phyloP scores from a whole-genome alignment of 2,329 filamentous ascomycete genomes.

The Hypomyces rosellus region DNA sequence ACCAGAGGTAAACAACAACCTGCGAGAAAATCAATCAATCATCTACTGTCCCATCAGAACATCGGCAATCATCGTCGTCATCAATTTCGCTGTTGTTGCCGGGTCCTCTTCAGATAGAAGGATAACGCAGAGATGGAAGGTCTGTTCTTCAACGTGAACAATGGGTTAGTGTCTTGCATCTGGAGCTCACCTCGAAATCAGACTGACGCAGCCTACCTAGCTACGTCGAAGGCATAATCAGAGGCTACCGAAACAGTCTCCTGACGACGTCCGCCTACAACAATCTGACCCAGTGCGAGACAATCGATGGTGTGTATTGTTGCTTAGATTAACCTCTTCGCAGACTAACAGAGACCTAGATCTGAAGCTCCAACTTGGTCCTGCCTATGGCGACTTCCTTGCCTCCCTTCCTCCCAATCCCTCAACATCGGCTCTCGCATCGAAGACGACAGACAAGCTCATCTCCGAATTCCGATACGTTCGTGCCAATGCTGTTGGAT shows the following conservation, averaged over 20 bases:
- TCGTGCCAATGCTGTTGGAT: slow-evolving; percentile 86
- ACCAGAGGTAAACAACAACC: not conserved
- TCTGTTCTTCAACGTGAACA: slow-evolving; percentile 89
- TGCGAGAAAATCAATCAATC: not conserved
- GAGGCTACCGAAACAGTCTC: slow-evolving; percentile 91
- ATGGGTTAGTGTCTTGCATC: slow-evolving; percentile 57
- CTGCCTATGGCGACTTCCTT: slow-evolving; percentile 95
- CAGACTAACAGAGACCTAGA: slow-evolving; percentile 47
- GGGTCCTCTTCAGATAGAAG: not conserved
- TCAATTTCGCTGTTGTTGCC: no score
- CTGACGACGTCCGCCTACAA: slow-evolving; percentile 85
- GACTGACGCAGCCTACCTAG: slow-evolving; percentile 38
- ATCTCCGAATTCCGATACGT: slow-evolving; percentile 96
- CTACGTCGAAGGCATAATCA: slow-evolving; percentile 95
- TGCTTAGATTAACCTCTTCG: not conserved
- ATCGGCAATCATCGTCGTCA: no score
- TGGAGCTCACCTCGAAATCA: not conserved
- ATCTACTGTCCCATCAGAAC: not conserved
- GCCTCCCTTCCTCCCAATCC: slow-evolving; percentile 90
- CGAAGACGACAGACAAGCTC: slow-evolving; percentile 96
- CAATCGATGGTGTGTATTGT: slow-evolving; percentile 69
- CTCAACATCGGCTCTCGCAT: slow-evolving; percentile 88
- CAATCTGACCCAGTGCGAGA: slow-evolving; percentile 97
- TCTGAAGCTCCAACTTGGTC: slow-evolving; percentile 94
- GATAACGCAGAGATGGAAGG: slow-evolving; percentile 63